Conservation (phyloP, 1,139 yeast species). For the Ashbya aceris region DNA sequence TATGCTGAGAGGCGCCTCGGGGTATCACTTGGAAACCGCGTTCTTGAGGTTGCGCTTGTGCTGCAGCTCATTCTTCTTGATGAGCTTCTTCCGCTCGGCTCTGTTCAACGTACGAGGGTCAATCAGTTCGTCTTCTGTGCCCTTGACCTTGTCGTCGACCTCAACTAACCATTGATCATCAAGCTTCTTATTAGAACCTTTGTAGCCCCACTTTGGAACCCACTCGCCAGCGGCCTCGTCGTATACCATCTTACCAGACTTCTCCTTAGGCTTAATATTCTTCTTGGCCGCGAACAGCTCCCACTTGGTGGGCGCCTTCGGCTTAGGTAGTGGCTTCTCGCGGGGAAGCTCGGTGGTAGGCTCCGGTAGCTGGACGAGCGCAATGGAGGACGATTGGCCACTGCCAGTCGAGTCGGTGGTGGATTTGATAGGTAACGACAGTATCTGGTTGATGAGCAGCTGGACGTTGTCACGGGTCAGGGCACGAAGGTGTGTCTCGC, state of each 20-base stretch:
- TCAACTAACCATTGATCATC: conserved; percentile 96
- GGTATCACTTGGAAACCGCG: not conserved
- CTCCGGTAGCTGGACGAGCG: conserved; percentile 77
- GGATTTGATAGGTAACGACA: conserved; percentile 79
- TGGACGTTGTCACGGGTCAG: conserved; percentile 92
- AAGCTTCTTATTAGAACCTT: conserved; percentile 78
- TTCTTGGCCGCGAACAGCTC: conserved; percentile 91
- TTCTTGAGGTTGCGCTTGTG: conserved; percentile 69
- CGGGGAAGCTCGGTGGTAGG: conserved; percentile 81
- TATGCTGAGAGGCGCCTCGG: too few species aligned
- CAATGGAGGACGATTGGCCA: conserved; percentile 63
- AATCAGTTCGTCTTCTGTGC: conserved; percentile 59
- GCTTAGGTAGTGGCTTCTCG: conserved; percentile 90
- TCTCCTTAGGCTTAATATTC: conserved; percentile 86
- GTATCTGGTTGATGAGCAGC: conserved; percentile 76
- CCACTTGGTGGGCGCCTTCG: conserved; percentile 92
- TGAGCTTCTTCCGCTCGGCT: conserved; percentile 73
- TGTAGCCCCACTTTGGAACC: conserved; percentile 98
- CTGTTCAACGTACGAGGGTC: conserved; percentile 81
- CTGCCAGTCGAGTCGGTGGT: conserved; percentile 62
- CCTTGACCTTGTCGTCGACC: conserved; percentile 64
- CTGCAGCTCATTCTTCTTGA: conserved; percentile 79
- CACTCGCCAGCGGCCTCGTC: conserved; percentile 89
- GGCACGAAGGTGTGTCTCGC: conserved; percentile 56
- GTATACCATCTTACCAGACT: conserved; percentile 80